These are phyloP conservation scores for Calonectria naviculata DNA, from an alignment of 2,329 filamentous ascomycete genomes.

Conservation along the genomic window DNA sequence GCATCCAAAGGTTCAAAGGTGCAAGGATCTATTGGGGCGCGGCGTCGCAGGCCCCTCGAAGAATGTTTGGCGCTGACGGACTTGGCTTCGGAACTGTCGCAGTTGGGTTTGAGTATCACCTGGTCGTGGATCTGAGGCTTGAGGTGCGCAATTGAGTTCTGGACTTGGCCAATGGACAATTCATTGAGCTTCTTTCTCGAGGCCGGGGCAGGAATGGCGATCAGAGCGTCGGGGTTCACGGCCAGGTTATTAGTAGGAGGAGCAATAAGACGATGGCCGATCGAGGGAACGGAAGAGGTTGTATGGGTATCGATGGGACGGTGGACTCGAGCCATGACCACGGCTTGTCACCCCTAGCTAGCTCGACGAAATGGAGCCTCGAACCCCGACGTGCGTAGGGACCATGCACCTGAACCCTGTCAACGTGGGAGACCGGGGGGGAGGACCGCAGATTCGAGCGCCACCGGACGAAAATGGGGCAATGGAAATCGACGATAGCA, in stretches of 20 bases:
- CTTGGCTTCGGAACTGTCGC: constrained; percentile 16
- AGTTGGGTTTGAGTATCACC: constrained; percentile 1
- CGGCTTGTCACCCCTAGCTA: constrained; percentile 19
- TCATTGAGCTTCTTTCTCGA: constrained; percentile 41
- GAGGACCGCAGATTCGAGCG: constrained; percentile 31
- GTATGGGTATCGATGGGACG: constrained; percentile 18
- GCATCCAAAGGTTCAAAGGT: constrained; percentile 48
- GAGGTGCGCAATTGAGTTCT: constrained; percentile 37
- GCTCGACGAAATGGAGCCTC: constrained; percentile 12
- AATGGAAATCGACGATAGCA: constrained; percentile 30
- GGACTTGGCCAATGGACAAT: constrained; percentile 37
- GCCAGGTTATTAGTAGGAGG: constrained; percentile 6
- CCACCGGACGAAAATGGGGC: constrained; percentile 29
- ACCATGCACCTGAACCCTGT: constrained; percentile 21
- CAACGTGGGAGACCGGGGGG: constrained; percentile 31
- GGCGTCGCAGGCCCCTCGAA: constrained; percentile 40
- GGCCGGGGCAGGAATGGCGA: constrained; percentile 28
- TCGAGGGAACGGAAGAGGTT: constrained; percentile 18
- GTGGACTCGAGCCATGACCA: constrained; percentile 37
- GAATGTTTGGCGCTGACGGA: constrained; percentile 27
- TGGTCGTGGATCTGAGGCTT: constrained; percentile 13
- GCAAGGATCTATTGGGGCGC: constrained; percentile 44
- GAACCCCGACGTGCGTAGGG: constrained; percentile 17
- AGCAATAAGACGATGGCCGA: constrained; percentile 13
- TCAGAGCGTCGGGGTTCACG: constrained; percentile 19